Evolutionary conservation across 2,329 filamentous ascomycete genomes (phyloP), one percentile per base, ranked within the genome.

Genomic region (Alternaria rosae): DNA sequence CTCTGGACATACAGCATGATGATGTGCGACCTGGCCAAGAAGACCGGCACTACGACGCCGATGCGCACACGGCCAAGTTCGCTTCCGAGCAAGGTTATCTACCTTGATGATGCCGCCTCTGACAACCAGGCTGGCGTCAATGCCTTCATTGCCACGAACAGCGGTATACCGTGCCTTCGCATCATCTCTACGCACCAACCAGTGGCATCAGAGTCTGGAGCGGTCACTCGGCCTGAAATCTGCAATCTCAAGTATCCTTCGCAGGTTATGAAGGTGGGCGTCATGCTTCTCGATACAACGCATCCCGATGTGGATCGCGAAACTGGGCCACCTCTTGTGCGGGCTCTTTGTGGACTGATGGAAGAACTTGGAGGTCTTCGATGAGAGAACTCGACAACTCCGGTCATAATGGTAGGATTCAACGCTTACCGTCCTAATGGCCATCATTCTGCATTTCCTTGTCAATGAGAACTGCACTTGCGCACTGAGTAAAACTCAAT

Each of bases 1-100:
- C 57, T 72, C 3, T 72, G 70, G 70, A 69, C 69, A 28, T 72
- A 70, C 43, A 71, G 67, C 44, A 72, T 72, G 69, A 62, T 72
- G 48, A 58, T 59, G 6, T 45, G 60, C 35, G 67, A 71, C 15
- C 63, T 57, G 12, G 69, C 64, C 1, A 63, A 53, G 23, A 70
- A 65, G 44, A 70, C 64, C 3, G 64, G 35, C 1, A 13, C 23
- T 10, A 44, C 23, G 20, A 58, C 55, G 15, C 47, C 55, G n/a
- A 38, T 38, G 35, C 35, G 35, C 6, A 52, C 25, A 20, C 45
- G 51, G 32, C 5, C n/a, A 6, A 47, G 13, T 23, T 47, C 21
- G 15, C 53, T 48, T 13, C 45, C 3, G 30, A n/a, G 15, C 13
- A 38, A 15, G 3, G 10, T 42, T 41, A 30, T 69, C 1, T 67